Conservation (phyloP, 257 asterid species). For the Phtheirospermum japonicum region DNA sequence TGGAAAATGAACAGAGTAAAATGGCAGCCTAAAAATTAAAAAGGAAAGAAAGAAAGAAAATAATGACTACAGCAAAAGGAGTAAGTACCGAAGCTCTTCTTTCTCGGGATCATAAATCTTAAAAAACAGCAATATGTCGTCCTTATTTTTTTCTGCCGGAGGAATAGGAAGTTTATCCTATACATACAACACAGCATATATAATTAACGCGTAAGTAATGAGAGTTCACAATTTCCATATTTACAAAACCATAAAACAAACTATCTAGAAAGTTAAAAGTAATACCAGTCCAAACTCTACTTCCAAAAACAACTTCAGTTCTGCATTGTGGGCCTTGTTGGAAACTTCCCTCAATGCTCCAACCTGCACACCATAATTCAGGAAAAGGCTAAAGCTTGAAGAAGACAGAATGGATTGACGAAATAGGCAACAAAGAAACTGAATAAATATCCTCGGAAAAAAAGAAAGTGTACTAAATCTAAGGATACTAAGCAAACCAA, state of each 20-base stretch:
- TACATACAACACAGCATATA: constrained; percentile 19
- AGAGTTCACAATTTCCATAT: constrained; percentile 19
- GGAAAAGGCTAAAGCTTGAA: neutral
- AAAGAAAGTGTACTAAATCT: neutral
- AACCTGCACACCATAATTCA: constrained; percentile 55
- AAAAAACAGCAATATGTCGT: constrained; percentile 81
- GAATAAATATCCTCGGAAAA: neutral
- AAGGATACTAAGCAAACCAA: constrained; percentile 16
- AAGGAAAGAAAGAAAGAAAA: constrained; percentile 4
- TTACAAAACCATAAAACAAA: constrained; percentile 15
- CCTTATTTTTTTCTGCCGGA: constrained; percentile 79
- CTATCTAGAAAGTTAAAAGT: constrained; percentile 15
- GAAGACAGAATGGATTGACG: neutral
- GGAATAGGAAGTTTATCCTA: constrained; percentile 67
- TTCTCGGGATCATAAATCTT: constrained; percentile 89
- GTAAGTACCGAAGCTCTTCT: constrained; percentile 78
- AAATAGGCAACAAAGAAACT: constrained; percentile 12
- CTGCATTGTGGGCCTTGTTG: constrained; percentile 75
- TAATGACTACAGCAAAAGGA: neutral
- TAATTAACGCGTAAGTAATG: constrained; percentile 9
- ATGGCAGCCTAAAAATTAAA: neutral
- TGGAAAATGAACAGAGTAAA: constrained; percentile 36
- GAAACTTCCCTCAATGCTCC: constrained; percentile 87
- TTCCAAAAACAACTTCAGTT: constrained; percentile 85
- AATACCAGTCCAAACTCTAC: constrained; percentile 68